Evolutionary conservation across 306 rosid species (phyloP), one percentile per base, ranked within the genome.

Genomic region (Malus fusca): DNA sequence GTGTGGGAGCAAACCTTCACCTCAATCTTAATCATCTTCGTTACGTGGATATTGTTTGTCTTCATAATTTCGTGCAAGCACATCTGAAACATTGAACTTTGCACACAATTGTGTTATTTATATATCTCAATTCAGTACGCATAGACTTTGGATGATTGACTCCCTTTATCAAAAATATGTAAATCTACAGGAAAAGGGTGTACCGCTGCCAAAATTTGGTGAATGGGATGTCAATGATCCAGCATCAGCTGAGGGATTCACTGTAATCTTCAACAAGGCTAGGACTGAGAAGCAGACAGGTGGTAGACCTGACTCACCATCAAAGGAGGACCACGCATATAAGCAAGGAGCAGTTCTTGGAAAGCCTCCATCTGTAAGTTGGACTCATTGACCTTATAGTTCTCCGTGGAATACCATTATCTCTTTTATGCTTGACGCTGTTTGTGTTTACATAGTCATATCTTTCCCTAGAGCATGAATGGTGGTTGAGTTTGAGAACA

Each of bases 141-240:
- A 15, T 68, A 10, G 37, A 17, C 33, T 73, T 61, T 51, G 3
- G 18, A 37, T 43, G 33, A 59, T 37, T 70, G 37, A 44, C 15
- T 76, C 42, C 48, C 28, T 13, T 18, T 48, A 67, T 25, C 26
- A 44, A 78, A 69, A 21, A 74, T 42, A 15, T 68, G 55, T 61
- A 14, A 68, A 66, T 26, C 37, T 25, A 23, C 75, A 89, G 92
- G 97, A 87, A 42, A 87, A 77, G 42, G 90, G 84, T 71, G 84
- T 74, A 58, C 83, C 97, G 33, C 68, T 91, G 37, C 94, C 97
- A 8, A 91, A 91, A 86, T 92, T 92, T 69, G 96, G 96, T 42
- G 97, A 90, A 69, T 92, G 97, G 97, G 92, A 92, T 66, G 93
- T 90, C 66, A 92, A 87, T 64, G 92, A 92, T 72, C 93, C 93